phyloP scores from a whole-genome alignment of 2,329 filamentous ascomycete genomes.

The Cladosporium cucumerinum region DNA sequence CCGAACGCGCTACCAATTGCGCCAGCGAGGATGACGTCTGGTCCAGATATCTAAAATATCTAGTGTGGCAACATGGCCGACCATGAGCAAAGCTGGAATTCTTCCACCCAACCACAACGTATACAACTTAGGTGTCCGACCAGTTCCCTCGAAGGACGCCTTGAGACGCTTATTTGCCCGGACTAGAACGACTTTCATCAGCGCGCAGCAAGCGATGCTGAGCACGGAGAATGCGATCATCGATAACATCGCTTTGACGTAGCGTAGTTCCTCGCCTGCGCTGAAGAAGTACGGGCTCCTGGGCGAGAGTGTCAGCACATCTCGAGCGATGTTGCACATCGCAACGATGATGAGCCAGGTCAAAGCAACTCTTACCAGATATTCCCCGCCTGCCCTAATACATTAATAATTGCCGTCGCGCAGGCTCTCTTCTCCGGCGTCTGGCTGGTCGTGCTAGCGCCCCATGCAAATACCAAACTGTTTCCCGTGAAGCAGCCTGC shows the following conservation, averaged over 20 bases:
- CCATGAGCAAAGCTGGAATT: background rate
- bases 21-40: background rate
- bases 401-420: conserved; percentile 38
- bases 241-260: conserved; percentile 15
- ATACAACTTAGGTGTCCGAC: conserved; percentile 2
- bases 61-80: background rate
- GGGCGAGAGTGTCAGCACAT: background rate
- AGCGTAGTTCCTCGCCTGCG: conserved; percentile 9
- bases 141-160: conserved; percentile 1
- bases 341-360: background rate
- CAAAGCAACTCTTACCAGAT: conserved; percentile 21
- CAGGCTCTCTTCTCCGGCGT: conserved; percentile 41
- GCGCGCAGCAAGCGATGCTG: conserved; percentile 8
- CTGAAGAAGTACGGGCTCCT: conserved; percentile 42
- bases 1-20: background rate
- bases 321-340: conserved; percentile 36
- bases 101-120: background rate
- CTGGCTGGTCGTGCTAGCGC: conserved; percentile 32
- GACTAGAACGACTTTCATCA: conserved; percentile 13
- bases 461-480: conserved; percentile 37
- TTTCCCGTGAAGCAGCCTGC: conserved; percentile 37
- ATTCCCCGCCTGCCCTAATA: conserved; percentile 39
- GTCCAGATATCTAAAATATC: fast-evolving
- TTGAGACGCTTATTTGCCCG: conserved; percentile 14
- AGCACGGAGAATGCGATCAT: conserved; percentile 18